Conservation (phyloP, 2,329 filamentous ascomycete genomes). For the Alternaria consortialis region DNA sequence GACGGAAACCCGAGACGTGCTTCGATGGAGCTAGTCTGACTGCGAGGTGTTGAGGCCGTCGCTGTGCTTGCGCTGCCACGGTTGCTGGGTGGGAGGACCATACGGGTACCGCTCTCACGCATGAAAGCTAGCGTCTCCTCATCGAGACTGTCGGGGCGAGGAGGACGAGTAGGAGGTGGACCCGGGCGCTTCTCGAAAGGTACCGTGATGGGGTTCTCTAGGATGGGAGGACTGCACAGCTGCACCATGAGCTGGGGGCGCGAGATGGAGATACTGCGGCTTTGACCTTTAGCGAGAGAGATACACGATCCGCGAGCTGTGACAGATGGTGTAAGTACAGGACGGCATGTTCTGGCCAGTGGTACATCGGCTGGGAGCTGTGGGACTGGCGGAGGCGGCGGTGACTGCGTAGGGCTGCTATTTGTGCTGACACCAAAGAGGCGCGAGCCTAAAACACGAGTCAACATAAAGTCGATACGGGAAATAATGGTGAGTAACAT, state of each 20-base stretch:
- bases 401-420: neutral
- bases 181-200: conserved; percentile 24
- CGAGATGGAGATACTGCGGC: conserved; percentile 20
- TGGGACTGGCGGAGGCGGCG: conserved; percentile 27
- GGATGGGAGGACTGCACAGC: conserved; percentile 6
- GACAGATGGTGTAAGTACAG: neutral
- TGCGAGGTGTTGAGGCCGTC: conserved; percentile 10
- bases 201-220: conserved; percentile 7
- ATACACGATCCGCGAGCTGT: conserved; percentile 11
- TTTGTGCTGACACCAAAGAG: conserved; percentile 22
- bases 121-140: conserved; percentile 25
- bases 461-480: neutral
- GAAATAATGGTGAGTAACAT: neutral
- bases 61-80: conserved; percentile 22
- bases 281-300: conserved; percentile 1
- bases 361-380: conserved; percentile 20
- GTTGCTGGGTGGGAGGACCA: conserved; percentile 15
- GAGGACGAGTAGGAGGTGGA: conserved; percentile 24
- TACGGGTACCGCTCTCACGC: conserved; percentile 23
- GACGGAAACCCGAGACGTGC: conserved; percentile 22
- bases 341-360: conserved; percentile 8
- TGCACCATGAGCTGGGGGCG: conserved; percentile 21
- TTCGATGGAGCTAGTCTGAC: conserved; percentile 17
- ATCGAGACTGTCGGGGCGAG: conserved; percentile 27
- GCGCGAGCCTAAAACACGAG: conserved; percentile 20